These are phyloP conservation scores for Nicotiana benthamiana DNA, from an alignment of 257 asterid genomes.

Conservation along the genomic window DNA sequence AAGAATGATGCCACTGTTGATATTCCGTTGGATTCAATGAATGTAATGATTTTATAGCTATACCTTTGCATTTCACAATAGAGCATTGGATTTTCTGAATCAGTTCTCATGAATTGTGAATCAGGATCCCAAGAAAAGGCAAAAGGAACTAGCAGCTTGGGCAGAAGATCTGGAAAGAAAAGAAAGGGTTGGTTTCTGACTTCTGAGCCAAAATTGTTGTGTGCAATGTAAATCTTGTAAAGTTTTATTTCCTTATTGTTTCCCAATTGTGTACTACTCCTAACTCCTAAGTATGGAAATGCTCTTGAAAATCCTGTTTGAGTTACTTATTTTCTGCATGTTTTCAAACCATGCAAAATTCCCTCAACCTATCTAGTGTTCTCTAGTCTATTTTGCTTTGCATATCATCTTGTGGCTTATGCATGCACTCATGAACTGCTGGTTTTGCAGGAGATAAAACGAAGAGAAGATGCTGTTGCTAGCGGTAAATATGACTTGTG, in stretches of 20 bases:
- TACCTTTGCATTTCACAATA: not conserved
- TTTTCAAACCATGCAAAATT: not conserved
- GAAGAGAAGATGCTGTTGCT: conserved; percentile 59
- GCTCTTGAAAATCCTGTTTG: no score
- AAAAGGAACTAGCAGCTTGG: conserved; percentile 75
- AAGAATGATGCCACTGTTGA: conserved; percentile 96
- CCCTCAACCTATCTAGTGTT: not conserved
- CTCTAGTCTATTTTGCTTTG: not conserved
- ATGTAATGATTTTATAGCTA: conserved; percentile 33
- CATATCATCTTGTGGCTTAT: conserved; percentile 6
- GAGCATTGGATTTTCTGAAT: conserved; percentile 2
- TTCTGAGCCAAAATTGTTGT: not conserved
- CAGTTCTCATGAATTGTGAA: conserved; percentile 14
- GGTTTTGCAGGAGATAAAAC: conserved; percentile 49
- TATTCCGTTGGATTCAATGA: conserved; percentile 74
- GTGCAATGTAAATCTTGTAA: not conserved
- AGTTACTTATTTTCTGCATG: no score
- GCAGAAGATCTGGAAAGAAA: conserved; percentile 79
- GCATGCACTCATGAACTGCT: not conserved
- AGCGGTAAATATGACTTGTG: conserved; percentile 31
- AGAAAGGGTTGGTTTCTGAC: conserved; percentile 60
- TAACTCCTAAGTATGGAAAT: no score
- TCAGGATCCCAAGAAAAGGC: conserved; percentile 72
- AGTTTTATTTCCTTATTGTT: no score
- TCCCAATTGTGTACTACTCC: no score